Percentiles rank a stretch among this genome's conserved stretches.
These are phyloP conservation scores for Aspergillus ochraceoroseus DNA, from an alignment of 2,329 filamentous ascomycete species.

Conservation along the genomic window DNA sequence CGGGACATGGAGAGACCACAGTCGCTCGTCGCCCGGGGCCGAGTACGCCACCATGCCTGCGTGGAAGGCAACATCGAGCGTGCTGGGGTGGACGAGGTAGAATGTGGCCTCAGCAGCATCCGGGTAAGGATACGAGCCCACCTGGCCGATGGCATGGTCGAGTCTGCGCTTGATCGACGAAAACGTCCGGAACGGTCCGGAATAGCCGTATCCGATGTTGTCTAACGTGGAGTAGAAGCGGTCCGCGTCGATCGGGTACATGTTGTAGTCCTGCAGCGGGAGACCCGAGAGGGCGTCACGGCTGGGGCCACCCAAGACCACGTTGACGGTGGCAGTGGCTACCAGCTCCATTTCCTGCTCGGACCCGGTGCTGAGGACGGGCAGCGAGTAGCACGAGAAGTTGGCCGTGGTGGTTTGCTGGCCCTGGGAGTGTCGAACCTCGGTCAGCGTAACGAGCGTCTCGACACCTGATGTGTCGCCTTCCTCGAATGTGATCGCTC, in stretches of 20 bases:
- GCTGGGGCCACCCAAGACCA: not conserved
- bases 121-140: no score
- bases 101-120: no score
- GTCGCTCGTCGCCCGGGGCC: not conserved
- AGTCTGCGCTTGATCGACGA: not conserved
- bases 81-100: not conserved
- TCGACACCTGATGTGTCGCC: conserved; percentile 3
- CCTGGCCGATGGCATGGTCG: no score
- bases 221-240: conserved; percentile 26
- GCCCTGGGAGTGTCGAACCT: no score
- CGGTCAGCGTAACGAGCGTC: no score
- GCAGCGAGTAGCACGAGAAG: no score
- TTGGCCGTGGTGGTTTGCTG: no score
- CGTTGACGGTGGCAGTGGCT: no score
- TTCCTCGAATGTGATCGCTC: not conserved
- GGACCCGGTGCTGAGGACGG: no score
- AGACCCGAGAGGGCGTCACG: conserved; percentile 4
- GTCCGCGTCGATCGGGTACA: conserved; percentile 19
- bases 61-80: not conserved
- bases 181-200: conserved; percentile 20
- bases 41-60: not conserved
- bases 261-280: not conserved
- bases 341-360: no score
- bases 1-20: not conserved
- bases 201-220: conserved; percentile 27